These are phyloP conservation scores for Barnettozyma sp. DNA, from an alignment of 805 yeast species.

Conservation along the genomic window DNA sequence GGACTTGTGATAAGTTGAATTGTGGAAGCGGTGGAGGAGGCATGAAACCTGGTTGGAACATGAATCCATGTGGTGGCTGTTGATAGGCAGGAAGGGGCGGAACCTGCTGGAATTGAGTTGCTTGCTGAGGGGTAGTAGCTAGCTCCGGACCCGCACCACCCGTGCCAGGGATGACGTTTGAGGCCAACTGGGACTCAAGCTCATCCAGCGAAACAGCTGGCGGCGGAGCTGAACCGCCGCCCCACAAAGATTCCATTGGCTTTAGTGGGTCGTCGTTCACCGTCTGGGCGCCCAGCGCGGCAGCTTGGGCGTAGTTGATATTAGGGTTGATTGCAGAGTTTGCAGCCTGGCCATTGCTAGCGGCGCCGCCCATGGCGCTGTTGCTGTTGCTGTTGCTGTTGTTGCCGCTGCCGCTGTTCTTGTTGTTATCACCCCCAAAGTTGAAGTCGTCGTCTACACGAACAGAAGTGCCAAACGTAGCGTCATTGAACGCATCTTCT, in stretches of 20 bases:
- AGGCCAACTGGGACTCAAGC: conserved; percentile 58
- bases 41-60: conserved; percentile 26
- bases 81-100: conserved; percentile 21
- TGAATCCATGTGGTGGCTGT: conserved; percentile 21
- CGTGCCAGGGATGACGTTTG: no score
- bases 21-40: conserved; percentile 27
- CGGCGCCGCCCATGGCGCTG: no score
- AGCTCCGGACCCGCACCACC: no score
- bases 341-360: no score
- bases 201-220: conserved; percentile 57
- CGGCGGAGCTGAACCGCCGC: conserved; percentile 27
- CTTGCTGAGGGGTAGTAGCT: no score
- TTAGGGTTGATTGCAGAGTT: conserved; percentile 21
- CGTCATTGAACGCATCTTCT: conserved; percentile 76
- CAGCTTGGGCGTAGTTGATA: conserved; percentile 39
- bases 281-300: conserved; percentile 19
- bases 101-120: conserved; percentile 23
- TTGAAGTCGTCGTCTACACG: conserved; percentile 56
- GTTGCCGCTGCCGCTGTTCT: no score
- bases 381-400: no score
- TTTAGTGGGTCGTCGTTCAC: conserved; percentile 39
- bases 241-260: conserved; percentile 73
- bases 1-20: conserved; percentile 20
- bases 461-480: conserved; percentile 61
- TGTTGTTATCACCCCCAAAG: conserved; percentile 38